These are phyloP conservation scores for Mycena sanguinolenta DNA, from an alignment of 768 basidiomycete genomes.

Conservation along the genomic window DNA sequence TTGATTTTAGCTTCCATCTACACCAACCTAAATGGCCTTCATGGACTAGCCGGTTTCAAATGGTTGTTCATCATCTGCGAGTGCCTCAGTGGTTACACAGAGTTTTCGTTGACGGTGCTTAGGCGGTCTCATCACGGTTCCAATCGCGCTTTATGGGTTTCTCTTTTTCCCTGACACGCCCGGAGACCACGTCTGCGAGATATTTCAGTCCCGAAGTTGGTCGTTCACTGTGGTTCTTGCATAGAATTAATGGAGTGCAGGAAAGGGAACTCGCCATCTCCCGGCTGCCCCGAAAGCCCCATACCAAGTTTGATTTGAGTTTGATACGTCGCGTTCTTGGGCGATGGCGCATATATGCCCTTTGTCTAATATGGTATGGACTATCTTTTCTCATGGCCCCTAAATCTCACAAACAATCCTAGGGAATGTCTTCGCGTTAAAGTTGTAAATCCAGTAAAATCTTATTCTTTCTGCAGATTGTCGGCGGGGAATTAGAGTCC, in stretches of 20 bases:
- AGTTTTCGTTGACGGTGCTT: conserved; percentile 44
- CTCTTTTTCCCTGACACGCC: conserved; percentile 81
- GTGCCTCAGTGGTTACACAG: background rate
- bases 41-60: conserved; percentile 30
- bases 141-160: conserved; percentile 80
- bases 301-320: conserved; percentile 51
- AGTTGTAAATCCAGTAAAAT: background rate
- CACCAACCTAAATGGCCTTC: conserved; percentile 27
- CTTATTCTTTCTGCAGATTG: conserved; percentile 49
- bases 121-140: conserved; percentile 78
- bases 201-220: conserved; percentile 71
- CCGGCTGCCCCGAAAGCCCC: conserved; percentile 52
- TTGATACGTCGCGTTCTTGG: conserved; percentile 63
- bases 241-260: conserved; percentile 47
- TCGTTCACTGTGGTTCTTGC: conserved; percentile 21
- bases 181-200: conserved; percentile 69
- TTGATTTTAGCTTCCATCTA: conserved; percentile 16
- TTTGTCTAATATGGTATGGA: conserved; percentile 68
- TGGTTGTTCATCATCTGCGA: conserved; percentile 37
- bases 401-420: background rate
- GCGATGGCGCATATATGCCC: conserved; percentile 78
- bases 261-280: conserved; percentile 66
- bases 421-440: conserved; percentile 25
- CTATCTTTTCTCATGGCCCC: background rate
- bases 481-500: conserved; percentile 71